Conservation (phyloP, 148 eudicot genomes). For the Chenopodium quinoa region DNA sequence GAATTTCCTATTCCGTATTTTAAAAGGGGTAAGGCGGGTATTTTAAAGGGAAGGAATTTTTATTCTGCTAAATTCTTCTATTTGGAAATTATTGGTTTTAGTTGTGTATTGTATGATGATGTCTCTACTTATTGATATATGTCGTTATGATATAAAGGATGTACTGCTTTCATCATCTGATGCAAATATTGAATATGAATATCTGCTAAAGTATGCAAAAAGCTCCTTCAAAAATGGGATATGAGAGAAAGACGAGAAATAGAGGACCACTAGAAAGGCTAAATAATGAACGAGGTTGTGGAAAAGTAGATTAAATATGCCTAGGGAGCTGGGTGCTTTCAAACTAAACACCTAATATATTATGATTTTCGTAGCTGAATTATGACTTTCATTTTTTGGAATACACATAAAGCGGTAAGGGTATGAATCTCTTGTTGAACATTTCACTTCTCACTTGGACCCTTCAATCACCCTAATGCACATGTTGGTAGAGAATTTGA, state of each 20-base stretch:
- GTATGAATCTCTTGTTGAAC: background rate
- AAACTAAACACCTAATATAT: background rate
- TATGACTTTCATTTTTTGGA: background rate
- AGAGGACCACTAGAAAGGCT: background rate
- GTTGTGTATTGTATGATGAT: background rate
- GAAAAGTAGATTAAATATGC: background rate
- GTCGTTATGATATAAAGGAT: background rate
- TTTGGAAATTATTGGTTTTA: background rate
- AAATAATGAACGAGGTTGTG: background rate
- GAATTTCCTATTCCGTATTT: too few relatives aligned
- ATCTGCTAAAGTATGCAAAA: background rate
- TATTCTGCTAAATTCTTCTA: background rate
- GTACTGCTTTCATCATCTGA: background rate
- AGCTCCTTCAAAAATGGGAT: too few relatives aligned
- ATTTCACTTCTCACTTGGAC: background rate
- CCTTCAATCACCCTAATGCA: background rate
- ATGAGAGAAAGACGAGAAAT: background rate
- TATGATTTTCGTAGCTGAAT: background rate
- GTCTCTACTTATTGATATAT: background rate
- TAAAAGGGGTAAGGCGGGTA: too few relatives aligned
- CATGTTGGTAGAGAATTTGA: background rate
- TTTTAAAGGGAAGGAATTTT: too few relatives aligned
- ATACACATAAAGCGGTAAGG: background rate
- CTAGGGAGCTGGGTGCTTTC: background rate
- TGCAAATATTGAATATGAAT: background rate